phyloP scores from a whole-genome alignment of 164 flowering plant species.

The Sextonia rubra region DNA sequence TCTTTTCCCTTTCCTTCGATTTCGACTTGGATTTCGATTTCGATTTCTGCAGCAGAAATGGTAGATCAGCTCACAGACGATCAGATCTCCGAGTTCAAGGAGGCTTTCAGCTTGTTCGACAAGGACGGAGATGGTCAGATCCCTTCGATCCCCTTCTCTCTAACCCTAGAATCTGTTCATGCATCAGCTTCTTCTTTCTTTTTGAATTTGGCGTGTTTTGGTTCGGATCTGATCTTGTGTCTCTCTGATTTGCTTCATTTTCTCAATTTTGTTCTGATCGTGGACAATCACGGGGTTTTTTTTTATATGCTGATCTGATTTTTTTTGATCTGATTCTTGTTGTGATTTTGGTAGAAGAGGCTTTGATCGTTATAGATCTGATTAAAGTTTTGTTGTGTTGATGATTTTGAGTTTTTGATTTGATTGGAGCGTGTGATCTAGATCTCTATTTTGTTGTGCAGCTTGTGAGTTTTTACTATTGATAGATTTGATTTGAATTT shows the following conservation, averaged over 20 bases:
- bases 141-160: neutral
- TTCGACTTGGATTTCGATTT: no score
- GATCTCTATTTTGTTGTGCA: neutral
- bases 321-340: neutral
- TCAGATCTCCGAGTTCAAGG: slow-evolving; percentile 12
- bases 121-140: slow-evolving; percentile 12
- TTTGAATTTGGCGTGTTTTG: neutral
- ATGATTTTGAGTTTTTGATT: neutral
- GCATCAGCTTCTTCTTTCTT: neutral
- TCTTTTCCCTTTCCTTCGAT: neutral
- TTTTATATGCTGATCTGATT: neutral
- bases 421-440: neutral
- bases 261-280: neutral
- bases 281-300: neutral
- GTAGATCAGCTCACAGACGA: slow-evolving; percentile 10
- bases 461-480: neutral
- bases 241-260: neutral
- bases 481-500: neutral
- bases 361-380: neutral
- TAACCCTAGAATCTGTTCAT: neutral
- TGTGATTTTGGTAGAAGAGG: neutral
- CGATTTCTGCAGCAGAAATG: slow-evolving; percentile 1
- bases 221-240: neutral
- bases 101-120: slow-evolving; percentile 15
- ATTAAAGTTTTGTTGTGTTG: neutral